Evolutionary conservation across 495 filamentous ascomycete species (phyloP), one percentile per base, ranked within the genome.

Genomic region (Podospora pseudoanserina): DNA sequence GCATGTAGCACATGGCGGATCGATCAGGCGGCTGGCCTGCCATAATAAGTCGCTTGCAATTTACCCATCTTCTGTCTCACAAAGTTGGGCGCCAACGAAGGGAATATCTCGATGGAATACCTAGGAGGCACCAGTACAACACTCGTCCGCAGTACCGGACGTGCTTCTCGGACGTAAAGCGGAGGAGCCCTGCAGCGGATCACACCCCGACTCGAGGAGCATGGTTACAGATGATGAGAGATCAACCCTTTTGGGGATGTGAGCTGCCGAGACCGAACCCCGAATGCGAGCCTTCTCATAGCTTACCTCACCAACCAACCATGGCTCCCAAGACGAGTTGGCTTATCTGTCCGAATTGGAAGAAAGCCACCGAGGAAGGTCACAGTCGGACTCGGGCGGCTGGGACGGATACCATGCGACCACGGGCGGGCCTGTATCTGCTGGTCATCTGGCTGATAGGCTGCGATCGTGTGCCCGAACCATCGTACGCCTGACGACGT

Each of bases 81-180:
- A 70, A 66, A 54, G 64, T 66, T 70, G 59, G 68, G 53, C 59
- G 32, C 68, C 59, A 64, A 34, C 60, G 34, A 15, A 27, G 58
- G 16, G 44, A 49, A 49, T 49, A 13, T 49, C 39, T 49, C 39
- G 39, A 49, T 49, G 39, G 39, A 49, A 23, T 23, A 23, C 20
- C 3, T 49, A 11, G 39, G 39, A 49, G 20, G 6, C 30, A n/a
- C 55, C 56, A 57, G 54, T 18, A 57, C 18, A 57, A 57, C 54
- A 57, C 5, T n/a, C 54, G 54, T 57, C 34, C 34, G 11, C 34
- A 39, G 34, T 39, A 39, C 34, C 34, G 34, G 39, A 49, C 39
- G 55, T 58, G 55, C n/a, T 19, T 26, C 23, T 58, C 55, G 55
- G 55, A 58, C 55, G 55, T 58, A 58, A 58, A 58, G 19, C n/a